A percentile compares a stretch with the other conserved stretches of the same genome.
Evolutionary conservation across 75 land plant species (phyloP).

Genomic region (Cryptomeria japonica): DNA sequence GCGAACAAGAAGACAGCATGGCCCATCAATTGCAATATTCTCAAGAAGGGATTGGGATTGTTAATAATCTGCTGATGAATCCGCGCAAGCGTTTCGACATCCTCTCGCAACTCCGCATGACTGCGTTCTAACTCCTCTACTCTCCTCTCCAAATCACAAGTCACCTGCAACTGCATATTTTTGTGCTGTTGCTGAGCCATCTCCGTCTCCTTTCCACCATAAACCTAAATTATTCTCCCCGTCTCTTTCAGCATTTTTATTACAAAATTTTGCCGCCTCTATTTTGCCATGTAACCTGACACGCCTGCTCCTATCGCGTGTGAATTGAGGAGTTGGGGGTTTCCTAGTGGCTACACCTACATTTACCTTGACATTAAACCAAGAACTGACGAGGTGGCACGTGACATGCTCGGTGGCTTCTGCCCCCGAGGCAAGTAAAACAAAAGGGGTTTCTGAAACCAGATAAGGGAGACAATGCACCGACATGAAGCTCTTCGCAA

Average conservation of each 20-base stretch:
- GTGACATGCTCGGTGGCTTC: not conserved
- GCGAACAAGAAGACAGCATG: not conserved
- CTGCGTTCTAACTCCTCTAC: not conserved
- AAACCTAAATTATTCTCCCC: not conserved
- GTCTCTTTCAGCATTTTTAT: not conserved
- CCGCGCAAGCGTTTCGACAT: not conserved
- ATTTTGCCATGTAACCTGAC: not conserved
- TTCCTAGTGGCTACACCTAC: not conserved
- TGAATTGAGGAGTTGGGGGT: not conserved
- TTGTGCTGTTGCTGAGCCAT: not conserved
- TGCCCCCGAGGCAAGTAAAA: too few relatives aligned
- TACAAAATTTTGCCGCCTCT: not conserved
- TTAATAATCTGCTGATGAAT: not conserved
- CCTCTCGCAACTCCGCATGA: not conserved
- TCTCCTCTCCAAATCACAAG: not conserved
- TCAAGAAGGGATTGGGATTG: not conserved
- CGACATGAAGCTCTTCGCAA: too few relatives aligned
- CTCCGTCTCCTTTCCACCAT: not conserved
- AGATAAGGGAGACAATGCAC: too few relatives aligned
- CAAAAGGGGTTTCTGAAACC: too few relatives aligned
- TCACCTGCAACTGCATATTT: not conserved
- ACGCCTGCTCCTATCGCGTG: too few relatives aligned
- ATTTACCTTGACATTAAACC: too few relatives aligned
- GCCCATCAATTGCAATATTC: not conserved
- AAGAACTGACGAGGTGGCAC: not conserved